Conservation (phyloP, 805 yeast genomes). For the Hanseniaspora nectarophila region DNA sequence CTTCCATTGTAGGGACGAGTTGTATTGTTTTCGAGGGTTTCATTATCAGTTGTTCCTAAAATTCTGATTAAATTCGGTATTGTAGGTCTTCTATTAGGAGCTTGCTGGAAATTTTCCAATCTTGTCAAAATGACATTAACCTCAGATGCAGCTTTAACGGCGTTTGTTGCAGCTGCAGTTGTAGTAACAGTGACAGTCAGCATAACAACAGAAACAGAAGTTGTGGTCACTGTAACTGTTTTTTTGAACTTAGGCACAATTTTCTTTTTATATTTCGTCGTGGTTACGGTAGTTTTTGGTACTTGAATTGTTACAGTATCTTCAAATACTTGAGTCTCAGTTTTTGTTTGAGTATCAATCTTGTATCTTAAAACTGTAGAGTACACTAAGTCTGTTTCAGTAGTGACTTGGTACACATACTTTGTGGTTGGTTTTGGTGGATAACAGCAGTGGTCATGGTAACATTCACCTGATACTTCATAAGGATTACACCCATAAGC, state of each 20-base stretch:
- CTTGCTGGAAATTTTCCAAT: not conserved
- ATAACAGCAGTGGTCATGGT: slow-evolving; percentile 2
- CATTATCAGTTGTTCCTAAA: not conserved
- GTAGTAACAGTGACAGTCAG: slow-evolving; percentile 15
- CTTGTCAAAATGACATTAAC: not conserved
- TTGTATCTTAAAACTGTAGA: slow-evolving; percentile 19
- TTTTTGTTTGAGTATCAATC: slow-evolving; percentile 19
- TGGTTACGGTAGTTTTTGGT: slow-evolving; percentile 16
- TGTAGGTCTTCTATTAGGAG: not conserved
- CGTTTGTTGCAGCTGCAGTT: slow-evolving; percentile 18
- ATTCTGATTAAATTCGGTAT: slow-evolving; percentile 1
- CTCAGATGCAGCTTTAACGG: slow-evolving; percentile 11
- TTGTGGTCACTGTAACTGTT: slow-evolving; percentile 19
- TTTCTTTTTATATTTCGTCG: slow-evolving; percentile 19
- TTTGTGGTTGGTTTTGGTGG: slow-evolving; percentile 20
- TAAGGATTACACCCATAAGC: slow-evolving; percentile 6
- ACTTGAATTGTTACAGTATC: slow-evolving; percentile 17
- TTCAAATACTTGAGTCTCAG: slow-evolving; percentile 22
- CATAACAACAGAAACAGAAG: slow-evolving; percentile 16
- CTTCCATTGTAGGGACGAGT: not conserved
- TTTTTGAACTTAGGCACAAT: slow-evolving; percentile 23
- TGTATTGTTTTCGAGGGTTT: not conserved
- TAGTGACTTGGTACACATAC: slow-evolving; percentile 24
- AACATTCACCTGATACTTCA: slow-evolving; percentile 4
- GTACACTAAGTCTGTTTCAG: slow-evolving; percentile 21